Conservation (phyloP, 768 basidiomycete species). For the Dendrothele bispora region DNA sequence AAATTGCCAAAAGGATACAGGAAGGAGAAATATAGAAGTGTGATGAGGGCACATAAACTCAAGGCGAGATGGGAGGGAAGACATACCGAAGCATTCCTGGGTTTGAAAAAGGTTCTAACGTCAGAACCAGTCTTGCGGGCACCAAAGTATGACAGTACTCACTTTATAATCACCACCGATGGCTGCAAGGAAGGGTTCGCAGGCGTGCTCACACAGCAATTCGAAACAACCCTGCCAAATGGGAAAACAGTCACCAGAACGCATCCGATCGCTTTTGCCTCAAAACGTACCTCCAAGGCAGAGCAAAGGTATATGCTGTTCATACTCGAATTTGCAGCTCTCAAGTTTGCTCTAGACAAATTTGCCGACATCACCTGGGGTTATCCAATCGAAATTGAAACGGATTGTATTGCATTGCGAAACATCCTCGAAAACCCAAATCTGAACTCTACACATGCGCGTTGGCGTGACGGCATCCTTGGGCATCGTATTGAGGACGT, state of each 20-base stretch:
- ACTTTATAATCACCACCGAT: slow-evolving; percentile 30
- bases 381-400: slow-evolving; percentile 26
- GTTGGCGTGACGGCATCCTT: too few species aligned
- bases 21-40: slow-evolving; percentile 23
- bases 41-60: slow-evolving; percentile 19
- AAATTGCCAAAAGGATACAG: slow-evolving; percentile 15
- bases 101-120: too few species aligned
- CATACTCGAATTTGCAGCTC: slow-evolving; percentile 19
- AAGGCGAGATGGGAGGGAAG: slow-evolving; percentile 10
- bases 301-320: slow-evolving; percentile 25
- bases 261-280: too few species aligned
- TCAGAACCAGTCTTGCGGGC: slow-evolving; percentile 24
- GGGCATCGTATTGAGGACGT: slow-evolving; percentile 18
- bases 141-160: slow-evolving; percentile 21
- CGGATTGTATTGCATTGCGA: slow-evolving; percentile 24
- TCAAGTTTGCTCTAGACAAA: slow-evolving; percentile 23
- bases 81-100: slow-evolving; percentile 20
- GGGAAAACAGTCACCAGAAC: slow-evolving; percentile 10
- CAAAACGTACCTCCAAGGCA: too few species aligned
- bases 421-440: too few species aligned
- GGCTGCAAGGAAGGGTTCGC: too few species aligned
- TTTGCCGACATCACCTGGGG: too few species aligned
- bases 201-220: slow-evolving; percentile 25
- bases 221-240: slow-evolving; percentile 7
- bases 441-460: too few species aligned